Evolutionary conservation across 805 yeast genomes (phyloP), one percentile per base, ranked within the genome.

Genomic region (Saccharomycopsis javanensis): DNA sequence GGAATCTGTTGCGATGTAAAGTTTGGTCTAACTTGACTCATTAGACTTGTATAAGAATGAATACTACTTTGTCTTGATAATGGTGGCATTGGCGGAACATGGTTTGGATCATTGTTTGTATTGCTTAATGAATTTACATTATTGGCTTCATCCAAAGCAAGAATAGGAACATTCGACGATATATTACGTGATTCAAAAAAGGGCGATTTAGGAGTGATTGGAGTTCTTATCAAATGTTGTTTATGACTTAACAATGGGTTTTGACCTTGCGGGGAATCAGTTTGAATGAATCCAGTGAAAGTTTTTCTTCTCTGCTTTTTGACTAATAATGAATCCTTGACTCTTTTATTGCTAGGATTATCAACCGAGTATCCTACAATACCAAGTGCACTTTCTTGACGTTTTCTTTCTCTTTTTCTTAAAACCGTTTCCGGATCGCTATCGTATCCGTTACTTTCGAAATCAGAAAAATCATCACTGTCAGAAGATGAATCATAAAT

Each of bases 1-100:
- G 94, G 94, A 53, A 86, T 75, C 53, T 85, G 82, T 48, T 81
- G 84, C 2, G 92, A 85, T 35, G 86, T 80, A 63, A 87, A 83
- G 51, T 80, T 80, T 0, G 90, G 88, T 51, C 80, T 74, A 42
- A 75, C 68, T 57, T 73, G 72, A 15, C 58, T 65, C 27, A 64
- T 52, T 4, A 52, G 23, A 45, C 58, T 54, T 10, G 55, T 51
- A 34, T 58, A 60, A 8, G 63, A 60, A 25, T 60, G 63, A 13
- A 27, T 58, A 54, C 61, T 58, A 42, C 60, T 60, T 50, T 60
- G 61, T 13, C 63, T 28, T 2, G 63, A 60, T 18, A 60, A 38
- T 5, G 38, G 31, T 6, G 63, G 59, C 34, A 58, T 54, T 23
- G 50, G 50, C 31, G 42, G 31, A 18, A 52, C 15, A 42, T 16